Base-by-base conservation (phyloP, 1,139 yeast genomes). In the Kodamaea derodonti region DNA sequence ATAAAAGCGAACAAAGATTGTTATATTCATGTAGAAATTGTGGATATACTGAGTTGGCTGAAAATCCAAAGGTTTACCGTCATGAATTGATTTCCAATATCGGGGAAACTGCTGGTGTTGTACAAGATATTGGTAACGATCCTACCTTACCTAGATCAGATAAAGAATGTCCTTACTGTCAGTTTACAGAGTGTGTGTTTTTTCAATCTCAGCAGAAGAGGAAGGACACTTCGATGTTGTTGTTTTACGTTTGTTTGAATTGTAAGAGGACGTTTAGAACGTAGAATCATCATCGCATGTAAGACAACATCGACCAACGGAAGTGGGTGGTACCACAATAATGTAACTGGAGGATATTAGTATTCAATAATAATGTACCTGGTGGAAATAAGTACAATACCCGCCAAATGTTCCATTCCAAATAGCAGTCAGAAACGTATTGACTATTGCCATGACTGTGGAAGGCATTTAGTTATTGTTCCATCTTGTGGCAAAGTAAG, bases 81-180 rank as follows among this genome's bases (percentile, higher is more conserved):
- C 95, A 92, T 60, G 97, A 92, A 63, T 73, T 92, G 61, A 84
- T 87, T 47, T 79, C 97, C 14, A 84, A 84, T 49, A 86, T 81
- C 39, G 85, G 92, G 48, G 97, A 88, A 54, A 92, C 97, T 2
- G 98, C 98, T 2, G 98, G 98, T 49, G 96, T 88, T 37, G 95
- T 94, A 29, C 95, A 87, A 54, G 98, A 94, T 58, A 85, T 94
- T 47, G 97, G 97, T 1, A 74, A 81, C 27, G 99, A 92, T 60
- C 98, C 98, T 11, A 92, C 98, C 3, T 78, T 90, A 55, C 97
- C 98, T 35, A 73, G 97, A 49, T 83, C 95, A 3, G 92, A 90
- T 58, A 85, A 85, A 56, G 94, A 85, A 51, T 92, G 99, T 60
- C 95, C 97, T 2, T 71, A 75, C 38, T 92, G 99, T 59, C 83